Evolutionary conservation across 495 filamentous ascomycete genomes (phyloP).

Genomic region (Sabuloglossum arenarium): DNA sequence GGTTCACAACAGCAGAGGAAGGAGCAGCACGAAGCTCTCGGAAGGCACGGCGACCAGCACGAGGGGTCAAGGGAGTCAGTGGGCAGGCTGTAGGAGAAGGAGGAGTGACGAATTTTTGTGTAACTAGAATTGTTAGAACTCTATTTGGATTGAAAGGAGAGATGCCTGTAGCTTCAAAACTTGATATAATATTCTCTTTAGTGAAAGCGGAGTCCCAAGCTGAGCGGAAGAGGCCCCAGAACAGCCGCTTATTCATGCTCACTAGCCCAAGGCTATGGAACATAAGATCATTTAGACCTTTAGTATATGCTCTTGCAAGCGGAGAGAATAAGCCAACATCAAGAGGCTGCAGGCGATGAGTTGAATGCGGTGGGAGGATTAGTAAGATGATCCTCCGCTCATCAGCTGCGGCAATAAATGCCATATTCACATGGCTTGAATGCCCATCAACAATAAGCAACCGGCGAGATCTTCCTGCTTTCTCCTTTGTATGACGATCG

Average conservation of each 20-base stretch:
- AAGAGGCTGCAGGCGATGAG: conserved; percentile 9
- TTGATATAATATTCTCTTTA: not conserved
- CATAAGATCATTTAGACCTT: not conserved
- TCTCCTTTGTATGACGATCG: conserved; percentile 7
- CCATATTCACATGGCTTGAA: conserved; percentile 7
- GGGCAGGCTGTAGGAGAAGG: no score
- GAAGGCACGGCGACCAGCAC: no score
- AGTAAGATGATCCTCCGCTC: conserved; percentile 6
- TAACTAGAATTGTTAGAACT: not conserved
- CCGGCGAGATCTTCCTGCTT: not conserved
- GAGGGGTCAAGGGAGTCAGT: no score
- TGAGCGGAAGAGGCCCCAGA: not conserved
- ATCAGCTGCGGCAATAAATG: conserved; percentile 9
- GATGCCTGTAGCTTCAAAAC: not conserved
- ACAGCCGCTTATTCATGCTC: not conserved
- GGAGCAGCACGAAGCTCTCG: no score
- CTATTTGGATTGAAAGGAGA: not conserved
- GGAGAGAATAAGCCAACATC: conserved; percentile 8
- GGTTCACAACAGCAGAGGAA: no score
- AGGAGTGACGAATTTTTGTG: no score
- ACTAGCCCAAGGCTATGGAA: not conserved
- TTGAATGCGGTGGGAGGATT: conserved; percentile 8
- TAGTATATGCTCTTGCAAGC: conserved; percentile 1
- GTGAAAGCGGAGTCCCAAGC: not conserved
- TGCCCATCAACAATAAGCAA: conserved; percentile 11